Conservation (phyloP, 73 alveolate species). For the Tetrahymena thermophila region DNA sequence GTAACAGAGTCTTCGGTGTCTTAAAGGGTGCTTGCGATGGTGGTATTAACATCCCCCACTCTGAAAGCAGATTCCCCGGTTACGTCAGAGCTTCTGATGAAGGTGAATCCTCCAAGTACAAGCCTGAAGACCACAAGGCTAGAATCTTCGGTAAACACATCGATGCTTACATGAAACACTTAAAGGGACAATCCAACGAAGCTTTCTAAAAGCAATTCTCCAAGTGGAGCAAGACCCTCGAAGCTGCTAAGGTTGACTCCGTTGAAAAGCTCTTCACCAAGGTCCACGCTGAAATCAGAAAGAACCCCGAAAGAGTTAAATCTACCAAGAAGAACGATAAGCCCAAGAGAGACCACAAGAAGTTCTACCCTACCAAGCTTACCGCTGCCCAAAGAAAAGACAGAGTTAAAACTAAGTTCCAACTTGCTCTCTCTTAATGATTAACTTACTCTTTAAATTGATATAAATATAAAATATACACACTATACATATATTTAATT, state of each 20-base stretch:
- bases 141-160: slow-evolving; percentile 98
- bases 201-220: slow-evolving; percentile 80
- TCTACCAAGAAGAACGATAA: slow-evolving; percentile 54
- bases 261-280: slow-evolving; percentile 90
- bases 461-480: background rate
- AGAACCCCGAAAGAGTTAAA: slow-evolving; percentile 77
- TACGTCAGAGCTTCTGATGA: slow-evolving; percentile 75
- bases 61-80: slow-evolving; percentile 98
- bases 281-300: slow-evolving; percentile 95
- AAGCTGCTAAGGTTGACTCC: slow-evolving; percentile 59
- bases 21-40: slow-evolving; percentile 99
- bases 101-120: slow-evolving; percentile 66
- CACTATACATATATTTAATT: background rate
- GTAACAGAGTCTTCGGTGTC: slow-evolving; percentile 99
- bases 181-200: slow-evolving; percentile 73
- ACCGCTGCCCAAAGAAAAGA: slow-evolving; percentile 84
- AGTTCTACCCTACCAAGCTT: slow-evolving; percentile 70
- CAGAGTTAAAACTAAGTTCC: slow-evolving; percentile 81
- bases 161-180: slow-evolving; percentile 87
- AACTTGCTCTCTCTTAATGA: slow-evolving; percentile 41
- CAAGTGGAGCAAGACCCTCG: slow-evolving; percentile 80
- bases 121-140: slow-evolving; percentile 93
- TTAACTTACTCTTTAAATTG: background rate
- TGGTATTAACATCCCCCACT: slow-evolving; percentile 98
- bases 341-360: slow-evolving; percentile 71